phyloP scores from a whole-genome alignment of 2,329 filamentous ascomycete genomes.

The Fusarium citri region DNA sequence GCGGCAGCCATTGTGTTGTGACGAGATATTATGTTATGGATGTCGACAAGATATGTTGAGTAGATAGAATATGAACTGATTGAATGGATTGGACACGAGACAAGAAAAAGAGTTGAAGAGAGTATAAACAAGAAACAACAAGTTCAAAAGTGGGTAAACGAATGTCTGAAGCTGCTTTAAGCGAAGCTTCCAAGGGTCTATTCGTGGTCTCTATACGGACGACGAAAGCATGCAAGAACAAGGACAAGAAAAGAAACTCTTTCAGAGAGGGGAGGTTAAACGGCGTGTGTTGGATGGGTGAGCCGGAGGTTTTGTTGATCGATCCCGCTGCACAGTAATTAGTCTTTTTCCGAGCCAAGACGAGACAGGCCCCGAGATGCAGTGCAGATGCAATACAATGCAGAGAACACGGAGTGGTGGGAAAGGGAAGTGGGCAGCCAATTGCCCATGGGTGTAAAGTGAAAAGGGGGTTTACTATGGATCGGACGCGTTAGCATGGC shows the following conservation, averaged over 20 bases:
- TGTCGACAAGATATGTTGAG: slow-evolving; percentile 9
- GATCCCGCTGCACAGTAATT: slow-evolving; percentile 8
- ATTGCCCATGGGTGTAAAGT: slow-evolving; percentile 1
- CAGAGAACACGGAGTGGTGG: slow-evolving; percentile 7
- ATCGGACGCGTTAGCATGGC: slow-evolving; percentile 8
- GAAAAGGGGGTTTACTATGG: slow-evolving; percentile 22
- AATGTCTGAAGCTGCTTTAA: slow-evolving; percentile 33
- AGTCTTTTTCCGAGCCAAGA: slow-evolving; percentile 28
- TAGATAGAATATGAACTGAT: neutral
- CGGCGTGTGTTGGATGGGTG: slow-evolving; percentile 13
- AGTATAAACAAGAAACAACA: slow-evolving; percentile 11
- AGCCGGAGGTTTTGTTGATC: slow-evolving; percentile 35
- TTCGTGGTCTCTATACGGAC: slow-evolving; percentile 19
- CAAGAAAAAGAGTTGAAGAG: neutral
- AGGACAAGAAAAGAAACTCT: slow-evolving; percentile 24
- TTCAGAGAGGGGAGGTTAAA: slow-evolving; percentile 18
- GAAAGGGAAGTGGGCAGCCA: slow-evolving; percentile 9
- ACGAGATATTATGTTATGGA: slow-evolving; percentile 20
- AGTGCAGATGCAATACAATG: slow-evolving; percentile 17
- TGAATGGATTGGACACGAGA: neutral
- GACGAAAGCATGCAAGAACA: slow-evolving; percentile 26
- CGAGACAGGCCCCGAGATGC: slow-evolving; percentile 7
- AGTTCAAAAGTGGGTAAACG: slow-evolving; percentile 21
- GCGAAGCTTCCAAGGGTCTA: slow-evolving; percentile 30
- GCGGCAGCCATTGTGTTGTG: slow-evolving; percentile 37